These are phyloP conservation scores for Stemphylium lycopersici DNA, from an alignment of 2,329 filamentous ascomycete genomes.

Conservation along the genomic window DNA sequence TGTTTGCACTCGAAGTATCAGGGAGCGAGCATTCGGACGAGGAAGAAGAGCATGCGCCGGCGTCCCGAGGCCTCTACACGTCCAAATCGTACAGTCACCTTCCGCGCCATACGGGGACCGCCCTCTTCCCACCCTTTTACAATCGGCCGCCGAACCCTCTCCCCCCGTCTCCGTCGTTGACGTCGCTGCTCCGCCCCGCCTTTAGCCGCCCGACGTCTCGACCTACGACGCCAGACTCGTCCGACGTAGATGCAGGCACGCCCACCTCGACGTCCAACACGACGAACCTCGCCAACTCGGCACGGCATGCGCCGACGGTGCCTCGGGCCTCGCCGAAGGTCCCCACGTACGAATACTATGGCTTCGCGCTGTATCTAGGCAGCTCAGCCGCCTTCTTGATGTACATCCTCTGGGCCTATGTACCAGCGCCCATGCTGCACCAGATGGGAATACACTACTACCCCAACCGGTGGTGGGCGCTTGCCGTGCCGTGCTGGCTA, in stretches of 20 bases:
- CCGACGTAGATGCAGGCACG: constrained; percentile 72
- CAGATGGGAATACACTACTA: constrained; percentile 96
- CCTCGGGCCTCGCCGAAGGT: constrained; percentile 89
- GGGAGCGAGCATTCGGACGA: constrained; percentile 26
- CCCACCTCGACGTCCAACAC: constrained; percentile 49
- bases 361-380: constrained; percentile 94
- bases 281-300: constrained; percentile 64
- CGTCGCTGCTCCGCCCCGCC: constrained; percentile 79
- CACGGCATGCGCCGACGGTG: constrained; percentile 66
- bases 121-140: constrained; percentile 85
- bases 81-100: constrained; percentile 56
- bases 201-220: constrained; percentile 67
- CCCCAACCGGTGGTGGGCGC: constrained; percentile 95
- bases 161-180: constrained; percentile 89
- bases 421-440: constrained; percentile 89
- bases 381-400: constrained; percentile 79
- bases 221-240: constrained; percentile 92
- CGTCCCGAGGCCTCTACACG: constrained; percentile 49
- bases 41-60: constrained; percentile 16
- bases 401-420: constrained; percentile 82
- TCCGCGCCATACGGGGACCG: constrained; percentile 38
- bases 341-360: constrained; percentile 99
- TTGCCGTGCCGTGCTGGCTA: constrained; percentile 88
- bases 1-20: constrained; percentile 25
- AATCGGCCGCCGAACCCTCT: constrained; percentile 94